Conservation (phyloP, 139 green algal species). For the Coccomyxa sp. region DNA sequence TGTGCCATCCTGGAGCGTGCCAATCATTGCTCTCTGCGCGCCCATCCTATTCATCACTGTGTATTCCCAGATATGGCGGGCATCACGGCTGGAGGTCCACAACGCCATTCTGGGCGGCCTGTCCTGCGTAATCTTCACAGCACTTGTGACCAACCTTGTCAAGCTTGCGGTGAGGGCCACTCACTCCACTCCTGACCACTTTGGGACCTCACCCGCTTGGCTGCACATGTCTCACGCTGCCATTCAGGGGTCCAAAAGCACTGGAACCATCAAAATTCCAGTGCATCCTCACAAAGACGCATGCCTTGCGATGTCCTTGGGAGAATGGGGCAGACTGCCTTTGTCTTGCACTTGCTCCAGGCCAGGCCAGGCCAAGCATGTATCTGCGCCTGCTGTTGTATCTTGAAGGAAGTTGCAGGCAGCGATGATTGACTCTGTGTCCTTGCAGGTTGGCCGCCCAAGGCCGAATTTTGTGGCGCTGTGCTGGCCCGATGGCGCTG, state of each 20-base stretch:
- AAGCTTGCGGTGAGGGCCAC: constrained; percentile 26
- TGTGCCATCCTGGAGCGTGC: constrained; percentile 42
- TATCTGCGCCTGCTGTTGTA: not conserved
- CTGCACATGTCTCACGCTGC: not conserved
- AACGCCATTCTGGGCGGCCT: constrained; percentile 7
- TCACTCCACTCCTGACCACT: not conserved
- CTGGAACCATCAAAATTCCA: not conserved
- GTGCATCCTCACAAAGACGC: not conserved
- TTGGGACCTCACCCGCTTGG: not conserved
- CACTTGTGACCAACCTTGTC: constrained; percentile 40
- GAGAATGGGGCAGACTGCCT: not conserved
- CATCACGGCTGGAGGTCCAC: constrained; percentile 14
- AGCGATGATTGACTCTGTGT: not conserved
- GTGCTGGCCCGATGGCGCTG: constrained; percentile 52
- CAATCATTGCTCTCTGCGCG: constrained; percentile 23
- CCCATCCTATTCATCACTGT: constrained; percentile 8
- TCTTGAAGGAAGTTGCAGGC: too few species aligned
- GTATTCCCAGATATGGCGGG: not conserved
- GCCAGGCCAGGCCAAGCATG: not conserved
- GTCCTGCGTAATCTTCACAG: constrained; percentile 25
- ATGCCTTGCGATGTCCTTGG: too few species aligned
- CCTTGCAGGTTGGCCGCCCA: constrained; percentile 31
- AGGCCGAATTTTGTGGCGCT: constrained; percentile 50
- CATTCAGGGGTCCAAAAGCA: not conserved
- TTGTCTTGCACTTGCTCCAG: too few species aligned